Evolutionary conservation across 2,329 filamentous ascomycete genomes (phyloP), one percentile per base, ranked within the genome.

Genomic region (Pseudogymnoascus sp.): DNA sequence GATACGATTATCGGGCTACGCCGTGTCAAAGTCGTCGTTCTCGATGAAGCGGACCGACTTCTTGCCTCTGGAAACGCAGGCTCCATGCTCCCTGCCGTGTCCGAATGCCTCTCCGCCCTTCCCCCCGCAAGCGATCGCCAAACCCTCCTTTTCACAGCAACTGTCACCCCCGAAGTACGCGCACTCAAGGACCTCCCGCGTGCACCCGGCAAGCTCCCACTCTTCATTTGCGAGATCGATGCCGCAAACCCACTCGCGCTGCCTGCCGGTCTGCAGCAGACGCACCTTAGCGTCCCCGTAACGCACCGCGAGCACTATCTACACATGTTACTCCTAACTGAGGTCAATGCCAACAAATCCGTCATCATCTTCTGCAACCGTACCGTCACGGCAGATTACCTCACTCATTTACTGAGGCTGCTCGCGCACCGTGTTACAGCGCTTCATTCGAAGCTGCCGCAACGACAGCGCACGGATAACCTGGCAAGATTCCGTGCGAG

Each of bases 221-320:
- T 95, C 35, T 96, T 92, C 73, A 83, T 97, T 48, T 95, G 90
- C 68, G 92, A 99, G 74, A 83, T 92, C 39, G 89, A 92, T 71
- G 90, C 86, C 3, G 82, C 82, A 72, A 79, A 77, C 63, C 55
- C 55, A 2, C 79, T 92, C 26, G 88, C 89, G 19, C 85, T 96
- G 37, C 94, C 94, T 2, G 76, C 85, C 0, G 92, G 88, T 1
- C 80, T 99, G 3, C 81, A 81, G 60, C 92, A 97, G 74, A 88
- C 82, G 71, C 94, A 96, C 73, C 78, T 97, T 39, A 86, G 95
- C 70, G 85, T 95, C 13, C 91, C 91, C 13, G 86, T 96, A 66
- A 94, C 91, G 0, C 91, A 96, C 74, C 90, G 92, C 67, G 92
- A 97, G 73, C 90, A 94, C 71, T 99, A 95, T 73, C 81, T 99